A percentile compares a stretch with the other conserved stretches of the same genome.
Conservation (phyloP, 129 eudicot genomes). For the Logfia minima region DNA sequence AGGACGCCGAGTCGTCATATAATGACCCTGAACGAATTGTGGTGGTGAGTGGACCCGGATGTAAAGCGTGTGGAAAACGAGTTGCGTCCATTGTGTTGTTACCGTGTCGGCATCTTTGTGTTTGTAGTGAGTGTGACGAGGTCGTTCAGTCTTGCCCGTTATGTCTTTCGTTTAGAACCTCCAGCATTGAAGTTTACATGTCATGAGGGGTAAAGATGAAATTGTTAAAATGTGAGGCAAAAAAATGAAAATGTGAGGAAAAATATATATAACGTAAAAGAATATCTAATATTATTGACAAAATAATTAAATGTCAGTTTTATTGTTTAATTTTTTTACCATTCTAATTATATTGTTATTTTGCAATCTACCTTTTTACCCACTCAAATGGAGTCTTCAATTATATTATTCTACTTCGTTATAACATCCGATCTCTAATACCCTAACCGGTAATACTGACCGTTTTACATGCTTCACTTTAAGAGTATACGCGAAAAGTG, state of each 20-base stretch:
- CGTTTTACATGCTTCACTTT: too few species aligned
- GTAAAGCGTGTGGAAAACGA: slow-evolving; percentile 64
- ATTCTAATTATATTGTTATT: too few species aligned
- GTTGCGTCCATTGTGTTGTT: slow-evolving; percentile 71
- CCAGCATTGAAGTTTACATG: slow-evolving; percentile 64
- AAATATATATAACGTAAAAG: background rate
- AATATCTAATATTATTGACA: too few species aligned
- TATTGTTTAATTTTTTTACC: too few species aligned
- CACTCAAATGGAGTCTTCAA: too few species aligned
- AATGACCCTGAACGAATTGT: slow-evolving; percentile 65
- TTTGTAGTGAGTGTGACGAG: slow-evolving; percentile 64
- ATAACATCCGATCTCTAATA: too few species aligned
- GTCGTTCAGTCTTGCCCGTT: slow-evolving; percentile 66
- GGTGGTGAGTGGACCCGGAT: slow-evolving; percentile 51
- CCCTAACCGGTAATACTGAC: too few species aligned
- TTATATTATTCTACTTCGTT: too few species aligned
- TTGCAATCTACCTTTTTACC: too few species aligned
- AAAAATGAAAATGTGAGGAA: background rate
- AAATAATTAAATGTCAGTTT: too few species aligned
- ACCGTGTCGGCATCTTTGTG: slow-evolving; percentile 77
- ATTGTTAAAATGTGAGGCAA: background rate
- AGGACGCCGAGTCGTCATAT: slow-evolving; percentile 73
- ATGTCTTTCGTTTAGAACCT: slow-evolving; percentile 55
- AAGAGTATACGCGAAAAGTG: too few species aligned
- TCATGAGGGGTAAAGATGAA: slow-evolving; percentile 32